phyloP scores from a whole-genome alignment of 2,329 filamentous ascomycete genomes.

The Colletotrichum acutatum region DNA sequence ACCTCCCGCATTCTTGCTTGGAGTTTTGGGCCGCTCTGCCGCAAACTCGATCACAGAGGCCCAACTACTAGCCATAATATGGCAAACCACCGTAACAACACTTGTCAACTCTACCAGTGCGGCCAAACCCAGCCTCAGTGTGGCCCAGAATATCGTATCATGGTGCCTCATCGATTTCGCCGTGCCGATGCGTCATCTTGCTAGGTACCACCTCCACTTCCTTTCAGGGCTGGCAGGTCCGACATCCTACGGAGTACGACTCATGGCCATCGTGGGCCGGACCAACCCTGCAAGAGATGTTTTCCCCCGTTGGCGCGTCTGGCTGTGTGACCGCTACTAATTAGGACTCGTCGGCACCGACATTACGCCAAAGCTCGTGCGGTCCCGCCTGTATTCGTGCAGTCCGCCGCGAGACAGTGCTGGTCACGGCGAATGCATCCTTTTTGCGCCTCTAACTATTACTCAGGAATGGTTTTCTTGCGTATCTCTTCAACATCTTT shows the following conservation, averaged over 20 bases:
- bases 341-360: background rate
- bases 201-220: conserved; percentile 2
- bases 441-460: background rate
- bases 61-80: background rate
- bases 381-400: too few species aligned
- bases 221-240: conserved; percentile 3
- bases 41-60: background rate
- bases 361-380: background rate
- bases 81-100: background rate
- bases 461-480: background rate
- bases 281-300: conserved; percentile 15
- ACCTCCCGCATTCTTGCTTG: background rate
- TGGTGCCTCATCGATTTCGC: background rate
- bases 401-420: background rate
- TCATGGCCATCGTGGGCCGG: conserved; percentile 21
- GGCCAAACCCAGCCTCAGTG: background rate
- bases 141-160: background rate
- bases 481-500: background rate
- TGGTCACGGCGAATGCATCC: background rate
- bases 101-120: background rate
- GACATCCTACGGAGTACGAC: conserved; percentile 5
- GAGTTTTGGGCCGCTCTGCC: background rate
- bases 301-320: conserved; percentile 1
- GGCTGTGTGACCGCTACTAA: background rate
- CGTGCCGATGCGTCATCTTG: background rate